Evolutionary conservation across 371 early-diverging fungal genomes (phyloP).

Genomic region (Polyrhizophydium stewartii): DNA sequence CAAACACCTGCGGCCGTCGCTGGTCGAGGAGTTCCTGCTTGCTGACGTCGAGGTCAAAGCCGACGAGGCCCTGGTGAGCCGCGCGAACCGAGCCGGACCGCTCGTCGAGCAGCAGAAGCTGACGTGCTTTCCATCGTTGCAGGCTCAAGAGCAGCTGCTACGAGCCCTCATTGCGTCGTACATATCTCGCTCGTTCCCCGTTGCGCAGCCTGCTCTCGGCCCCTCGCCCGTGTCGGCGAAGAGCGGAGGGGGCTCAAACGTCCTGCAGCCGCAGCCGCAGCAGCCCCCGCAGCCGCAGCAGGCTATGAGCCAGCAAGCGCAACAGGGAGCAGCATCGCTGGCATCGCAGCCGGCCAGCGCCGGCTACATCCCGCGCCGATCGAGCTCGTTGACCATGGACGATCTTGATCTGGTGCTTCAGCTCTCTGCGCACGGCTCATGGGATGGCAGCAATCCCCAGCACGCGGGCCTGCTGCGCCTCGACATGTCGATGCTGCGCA

Average conservation of each 20-base stretch:
- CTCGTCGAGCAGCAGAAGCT: not conserved
- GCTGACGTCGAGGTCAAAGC: slow-evolving; percentile 65
- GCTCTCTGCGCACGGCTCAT: slow-evolving; percentile 9
- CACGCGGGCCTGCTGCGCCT: not conserved
- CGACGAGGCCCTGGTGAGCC: slow-evolving; percentile 65
- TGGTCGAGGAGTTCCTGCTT: slow-evolving; percentile 71
- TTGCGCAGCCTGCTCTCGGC: slow-evolving; percentile 27
- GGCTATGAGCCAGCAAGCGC: too few relatives aligned
- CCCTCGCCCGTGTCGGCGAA: too few relatives aligned
- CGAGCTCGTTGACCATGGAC: slow-evolving; percentile 2
- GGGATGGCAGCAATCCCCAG: not conserved
- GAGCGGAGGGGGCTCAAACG: too few relatives aligned
- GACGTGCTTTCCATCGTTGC: not conserved
- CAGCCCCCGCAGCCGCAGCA: too few relatives aligned
- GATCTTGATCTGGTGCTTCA: slow-evolving; percentile 16
- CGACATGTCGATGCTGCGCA: slow-evolving; percentile 2
- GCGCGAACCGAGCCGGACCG: not conserved
- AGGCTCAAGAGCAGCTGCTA: slow-evolving; percentile 62
- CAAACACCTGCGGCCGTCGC: slow-evolving; percentile 56
- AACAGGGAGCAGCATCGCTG: slow-evolving; percentile 10
- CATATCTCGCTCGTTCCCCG: slow-evolving; percentile 21
- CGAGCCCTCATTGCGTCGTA: slow-evolving; percentile 59
- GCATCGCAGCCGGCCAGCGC: slow-evolving; percentile 2
- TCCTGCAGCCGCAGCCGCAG: not conserved
- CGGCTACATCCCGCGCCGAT: too few relatives aligned